Evolutionary conservation across 1,284 basidiomycete genomes (phyloP).

Genomic region (Puccinia novopanici): DNA sequence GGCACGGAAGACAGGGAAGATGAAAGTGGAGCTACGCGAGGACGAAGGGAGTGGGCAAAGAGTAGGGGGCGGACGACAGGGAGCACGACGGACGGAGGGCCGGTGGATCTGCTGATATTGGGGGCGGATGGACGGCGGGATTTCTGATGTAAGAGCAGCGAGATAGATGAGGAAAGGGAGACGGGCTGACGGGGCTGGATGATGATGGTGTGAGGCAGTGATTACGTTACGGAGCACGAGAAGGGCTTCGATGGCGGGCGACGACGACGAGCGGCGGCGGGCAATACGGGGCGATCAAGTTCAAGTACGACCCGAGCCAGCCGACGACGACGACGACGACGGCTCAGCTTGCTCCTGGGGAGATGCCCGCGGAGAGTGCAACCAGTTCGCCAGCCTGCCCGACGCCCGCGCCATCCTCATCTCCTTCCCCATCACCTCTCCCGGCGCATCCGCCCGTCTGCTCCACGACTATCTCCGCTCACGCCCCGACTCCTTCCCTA

Average conservation of each 20-base stretch:
- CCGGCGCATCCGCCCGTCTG: slow-evolving; percentile 62
- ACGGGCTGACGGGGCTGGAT: background rate
- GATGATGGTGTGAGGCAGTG: slow-evolving; percentile 52
- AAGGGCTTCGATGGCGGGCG: slow-evolving; percentile 63
- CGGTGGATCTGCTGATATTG: slow-evolving; percentile 67
- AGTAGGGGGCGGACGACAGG: background rate
- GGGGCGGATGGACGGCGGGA: slow-evolving; percentile 70
- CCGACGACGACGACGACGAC: background rate
- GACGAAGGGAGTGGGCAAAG: too few relatives aligned
- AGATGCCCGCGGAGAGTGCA: slow-evolving; percentile 48
- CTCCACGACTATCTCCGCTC: slow-evolving; percentile 58
- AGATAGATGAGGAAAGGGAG: too few relatives aligned
- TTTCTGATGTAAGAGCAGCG: slow-evolving; percentile 63
- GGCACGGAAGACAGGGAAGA: too few relatives aligned
- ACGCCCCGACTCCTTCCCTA: background rate
- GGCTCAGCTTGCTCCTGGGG: too few relatives aligned
- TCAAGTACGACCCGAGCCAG: slow-evolving; percentile 57
- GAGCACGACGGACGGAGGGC: background rate
- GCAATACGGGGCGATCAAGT: slow-evolving; percentile 55
- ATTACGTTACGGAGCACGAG: slow-evolving; percentile 61
- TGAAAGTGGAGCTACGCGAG: too few relatives aligned
- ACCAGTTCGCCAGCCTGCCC: slow-evolving; percentile 64
- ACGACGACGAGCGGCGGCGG: slow-evolving; percentile 65
- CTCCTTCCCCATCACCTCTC: slow-evolving; percentile 66
- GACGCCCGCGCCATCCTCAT: slow-evolving; percentile 67